Base-by-base conservation (phyloP, 1,284 basidiomycete genomes). In the Hortiboletus rubellus region DNA sequence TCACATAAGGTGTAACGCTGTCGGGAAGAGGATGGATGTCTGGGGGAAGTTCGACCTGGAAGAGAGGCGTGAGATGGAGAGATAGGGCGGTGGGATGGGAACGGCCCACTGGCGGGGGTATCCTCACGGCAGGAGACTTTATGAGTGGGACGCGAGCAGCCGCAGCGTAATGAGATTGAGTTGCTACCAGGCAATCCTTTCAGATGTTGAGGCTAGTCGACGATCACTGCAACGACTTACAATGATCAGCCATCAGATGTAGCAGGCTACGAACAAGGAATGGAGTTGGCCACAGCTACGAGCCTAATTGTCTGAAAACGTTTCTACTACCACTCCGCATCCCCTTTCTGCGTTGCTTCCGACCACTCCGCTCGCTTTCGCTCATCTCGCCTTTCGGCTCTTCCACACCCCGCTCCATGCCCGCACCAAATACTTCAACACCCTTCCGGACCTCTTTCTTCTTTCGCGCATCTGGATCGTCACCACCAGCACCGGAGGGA, bases 21-120 rank as follows among this genome's bases (percentile, higher is more conserved):
- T 94, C 91, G 5, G 94, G 94, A 2, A 97, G 79, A 0, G 94
- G 94, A 66, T 96, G 94, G 22, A 96, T 92, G 67, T 97, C 94
- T 49, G 83, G 87, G 3, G 94, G 92, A 4, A 94, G 76, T 62
- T 88, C 81, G 18, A 96, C 84, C 93, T 95, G 66, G 34, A 42
- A 12, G 38, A 34, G 27, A 43, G 42, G 22, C 0, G 45, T 61
- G 37, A 57, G 55, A 52, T 27, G 2, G 18, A 22, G 37, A 11
- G 15, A n/a, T 2, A 31, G 5, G 22, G 38, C 7, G 22, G 40
- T 17, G 31, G 12, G 22, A 15, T 17, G 30, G 22, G n/a, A 24
- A 17, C 17, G 50, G 72, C 85, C 45, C 65, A 94, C 93, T 24
- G 86, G 86, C 62, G 79, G 82, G 8, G 94, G 93, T 1, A 95